Base-by-base conservation (phyloP, 495 filamentous ascomycete species). In the Parathielavia appendiculata region DNA sequence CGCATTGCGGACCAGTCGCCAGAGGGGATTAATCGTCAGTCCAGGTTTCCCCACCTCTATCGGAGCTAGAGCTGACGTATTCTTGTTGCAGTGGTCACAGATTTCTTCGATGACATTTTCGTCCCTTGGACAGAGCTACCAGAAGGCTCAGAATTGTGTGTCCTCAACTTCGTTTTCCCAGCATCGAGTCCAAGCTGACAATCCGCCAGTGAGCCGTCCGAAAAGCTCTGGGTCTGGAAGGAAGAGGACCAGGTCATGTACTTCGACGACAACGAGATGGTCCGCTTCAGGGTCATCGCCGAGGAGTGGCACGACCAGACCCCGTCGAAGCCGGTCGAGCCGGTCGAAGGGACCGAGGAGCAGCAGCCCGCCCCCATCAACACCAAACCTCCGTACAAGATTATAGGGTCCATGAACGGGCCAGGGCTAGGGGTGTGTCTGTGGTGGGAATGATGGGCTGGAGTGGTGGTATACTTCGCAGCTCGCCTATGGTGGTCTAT, bases 41-140 rank as follows among this genome's bases (percentile, higher is more conserved):
- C 47, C 13, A 20, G n/a, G 19, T 34, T 13, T 56, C 32, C 9
- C 22, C 35, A 51, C 17, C 5, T 10, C 45, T 32, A 38, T 19
- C 38, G 35, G 10, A 17, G 3, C 13, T 43, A 4, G 26, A 11
- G 14, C 22, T 17, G 48, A 56, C 58, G 26, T 54, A 62, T 26
- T 0, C n/a, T 13, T 34, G 26, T 13, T 12, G 39, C 53, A 90
- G 90, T 97, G 45, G 81, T 82, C 16, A 84, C 89, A 0, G 87
- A 91, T 51, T 98, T 98, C 68, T 97, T 96, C 66, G 85, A 89
- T 61, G 91, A 97, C 57, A 91, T 97, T 40, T 82, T 86, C 52
- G 82, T 97, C 4, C 89, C 91, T 0, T 78, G 79, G 3, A 71
- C 80, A 13, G 78, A 86, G 54, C 79, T 97, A 0, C 83, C 89